A percentile compares a stretch with the other conserved stretches of the same genome.
These are phyloP conservation scores for Colletotrichum sp. DNA, from an alignment of 2,329 filamentous ascomycete genomes.

Conservation along the genomic window DNA sequence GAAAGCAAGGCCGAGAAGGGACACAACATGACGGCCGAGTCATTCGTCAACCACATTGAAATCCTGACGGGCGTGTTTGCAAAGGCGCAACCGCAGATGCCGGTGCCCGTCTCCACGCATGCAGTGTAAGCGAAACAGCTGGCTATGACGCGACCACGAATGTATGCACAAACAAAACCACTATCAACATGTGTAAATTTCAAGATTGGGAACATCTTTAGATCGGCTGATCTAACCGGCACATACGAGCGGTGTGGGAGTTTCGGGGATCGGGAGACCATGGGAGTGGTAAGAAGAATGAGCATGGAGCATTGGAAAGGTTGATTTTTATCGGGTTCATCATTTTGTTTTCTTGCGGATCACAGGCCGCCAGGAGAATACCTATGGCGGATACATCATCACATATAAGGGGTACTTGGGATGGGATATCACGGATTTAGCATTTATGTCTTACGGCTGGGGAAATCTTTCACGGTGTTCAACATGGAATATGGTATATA, in stretches of 20 bases:
- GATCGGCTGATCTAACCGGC: background rate
- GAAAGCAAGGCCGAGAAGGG: slow-evolving; percentile 38
- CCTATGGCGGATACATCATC: background rate
- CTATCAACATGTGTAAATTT: background rate
- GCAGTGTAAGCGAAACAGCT: slow-evolving; percentile 13
- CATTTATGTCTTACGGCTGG: background rate
- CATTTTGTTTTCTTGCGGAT: background rate
- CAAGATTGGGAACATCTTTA: background rate
- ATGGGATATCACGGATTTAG: background rate
- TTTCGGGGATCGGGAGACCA: background rate
- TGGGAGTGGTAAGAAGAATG: background rate
- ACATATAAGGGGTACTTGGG: background rate
- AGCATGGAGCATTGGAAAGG: background rate
- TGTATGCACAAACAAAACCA: background rate
- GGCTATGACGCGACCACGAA: slow-evolving; percentile 8
- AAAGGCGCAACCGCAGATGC: slow-evolving; percentile 30
- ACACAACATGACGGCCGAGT: slow-evolving; percentile 28
- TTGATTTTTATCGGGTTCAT: background rate
- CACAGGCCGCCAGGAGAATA: background rate
- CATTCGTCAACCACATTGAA: slow-evolving; percentile 51
- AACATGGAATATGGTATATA: background rate
- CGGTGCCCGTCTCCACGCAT: slow-evolving; percentile 20
- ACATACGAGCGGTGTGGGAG: background rate
- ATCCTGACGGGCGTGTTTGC: slow-evolving; percentile 46
- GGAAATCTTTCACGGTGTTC: background rate